Conservation (phyloP, 805 yeast species). For the Candida vaughaniae region DNA sequence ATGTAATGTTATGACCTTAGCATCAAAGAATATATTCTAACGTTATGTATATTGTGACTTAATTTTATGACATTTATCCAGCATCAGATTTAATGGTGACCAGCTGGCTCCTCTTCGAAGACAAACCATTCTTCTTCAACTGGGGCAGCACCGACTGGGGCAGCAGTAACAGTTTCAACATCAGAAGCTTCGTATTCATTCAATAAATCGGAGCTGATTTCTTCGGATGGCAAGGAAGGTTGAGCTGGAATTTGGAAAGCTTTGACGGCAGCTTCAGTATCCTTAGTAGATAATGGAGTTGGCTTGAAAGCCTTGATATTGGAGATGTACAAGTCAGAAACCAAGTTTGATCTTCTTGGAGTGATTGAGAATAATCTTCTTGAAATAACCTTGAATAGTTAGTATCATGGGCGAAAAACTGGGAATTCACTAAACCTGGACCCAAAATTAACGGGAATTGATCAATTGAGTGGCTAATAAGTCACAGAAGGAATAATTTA, state of each 20-base stretch:
- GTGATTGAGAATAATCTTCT: slow-evolving; percentile 46
- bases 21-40: too few relatives aligned
- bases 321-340: slow-evolving; percentile 81
- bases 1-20: too few relatives aligned
- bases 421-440: neutral
- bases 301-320: slow-evolving; percentile 91
- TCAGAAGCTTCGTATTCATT: slow-evolving; percentile 64
- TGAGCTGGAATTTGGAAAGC: slow-evolving; percentile 81
- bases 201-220: slow-evolving; percentile 67
- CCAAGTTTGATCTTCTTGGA: slow-evolving; percentile 53
- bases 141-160: slow-evolving; percentile 35
- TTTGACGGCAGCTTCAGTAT: slow-evolving; percentile 75
- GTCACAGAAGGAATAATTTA: too few relatives aligned
- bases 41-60: neutral
- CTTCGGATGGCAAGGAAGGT: slow-evolving; percentile 72
- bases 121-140: slow-evolving; percentile 80
- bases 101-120: slow-evolving; percentile 56
- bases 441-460: too few relatives aligned
- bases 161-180: slow-evolving; percentile 51
- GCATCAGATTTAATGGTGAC: slow-evolving; percentile 53
- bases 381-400: slow-evolving; percentile 16
- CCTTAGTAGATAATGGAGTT: slow-evolving; percentile 66
- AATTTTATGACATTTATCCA: too few relatives aligned
- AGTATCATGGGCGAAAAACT: neutral
- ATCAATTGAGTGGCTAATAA: too few relatives aligned